Evolutionary conservation across 208 protist species (phyloP).

Genomic region (Acanthamoeba sp.): DNA sequence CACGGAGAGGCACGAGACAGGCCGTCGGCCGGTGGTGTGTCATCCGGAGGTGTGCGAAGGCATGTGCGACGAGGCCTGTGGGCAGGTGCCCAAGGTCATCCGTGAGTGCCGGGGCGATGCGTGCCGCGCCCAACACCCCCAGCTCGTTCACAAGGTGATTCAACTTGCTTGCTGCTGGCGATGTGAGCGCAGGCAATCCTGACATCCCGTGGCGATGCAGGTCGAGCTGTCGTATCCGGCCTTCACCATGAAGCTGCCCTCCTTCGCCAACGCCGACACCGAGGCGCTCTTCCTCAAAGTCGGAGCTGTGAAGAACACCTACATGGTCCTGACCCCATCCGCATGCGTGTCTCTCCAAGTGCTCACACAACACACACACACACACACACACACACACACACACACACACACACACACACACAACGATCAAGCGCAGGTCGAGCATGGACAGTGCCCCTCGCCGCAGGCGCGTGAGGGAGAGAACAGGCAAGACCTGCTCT

Average conservation of each 20-base stretch:
- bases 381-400: too few relatives aligned
- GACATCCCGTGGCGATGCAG: background rate
- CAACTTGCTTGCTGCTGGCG: background rate
- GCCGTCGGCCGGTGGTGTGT: conserved; percentile 25
- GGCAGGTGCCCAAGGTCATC: conserved; percentile 22
- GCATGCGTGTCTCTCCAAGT: background rate
- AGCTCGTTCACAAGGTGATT: conserved; percentile 30
- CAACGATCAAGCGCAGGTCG: too few relatives aligned
- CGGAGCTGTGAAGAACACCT: conserved; percentile 1
- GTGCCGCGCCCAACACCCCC: conserved; percentile 3
- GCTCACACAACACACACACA: too few relatives aligned
- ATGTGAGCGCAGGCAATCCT: background rate
- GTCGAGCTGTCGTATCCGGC: conserved; percentile 3
- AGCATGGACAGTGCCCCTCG: conserved; percentile 22
- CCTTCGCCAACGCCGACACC: background rate
- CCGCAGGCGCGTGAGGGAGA: background rate
- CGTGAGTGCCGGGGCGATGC: conserved; percentile 13
- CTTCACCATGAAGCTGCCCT: conserved; percentile 15
- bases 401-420: too few relatives aligned
- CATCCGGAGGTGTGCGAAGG: conserved; percentile 59
- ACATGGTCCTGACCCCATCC: background rate
- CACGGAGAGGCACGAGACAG: background rate
- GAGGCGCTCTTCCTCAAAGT: conserved; percentile 19
- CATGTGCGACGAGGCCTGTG: conserved; percentile 45
- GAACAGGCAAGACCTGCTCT: background rate